Percentiles rank a stretch among this genome's conserved stretches.
Conservation (phyloP, 140 eudicot species). For the Cichorium intybus region DNA sequence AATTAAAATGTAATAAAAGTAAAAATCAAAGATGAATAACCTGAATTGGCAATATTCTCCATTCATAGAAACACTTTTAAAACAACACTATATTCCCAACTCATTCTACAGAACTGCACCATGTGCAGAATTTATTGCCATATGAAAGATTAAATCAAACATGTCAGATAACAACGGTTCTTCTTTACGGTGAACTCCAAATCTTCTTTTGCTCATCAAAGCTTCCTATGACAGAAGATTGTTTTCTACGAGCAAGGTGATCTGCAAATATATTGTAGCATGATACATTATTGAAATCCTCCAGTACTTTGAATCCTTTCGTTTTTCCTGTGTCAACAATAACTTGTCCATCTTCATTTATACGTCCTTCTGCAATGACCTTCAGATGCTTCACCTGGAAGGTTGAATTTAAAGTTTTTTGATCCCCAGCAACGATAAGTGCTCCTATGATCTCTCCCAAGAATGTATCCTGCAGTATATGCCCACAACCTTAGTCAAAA, state of each 20-base stretch:
- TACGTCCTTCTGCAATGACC: constrained; percentile 48
- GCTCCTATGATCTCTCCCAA: constrained; percentile 81
- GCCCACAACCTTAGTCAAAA: neutral
- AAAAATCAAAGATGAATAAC: too few species aligned
- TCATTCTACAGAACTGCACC: neutral
- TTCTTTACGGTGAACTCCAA: constrained; percentile 37
- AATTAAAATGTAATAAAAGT: too few species aligned
- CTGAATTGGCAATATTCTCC: neutral
- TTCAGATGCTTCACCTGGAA: constrained; percentile 32
- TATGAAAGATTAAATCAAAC: neutral
- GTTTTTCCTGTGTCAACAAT: constrained; percentile 8
- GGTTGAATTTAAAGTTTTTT: constrained; percentile 29
- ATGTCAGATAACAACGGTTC: neutral
- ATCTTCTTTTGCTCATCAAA: constrained; percentile 55
- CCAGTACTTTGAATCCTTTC: constrained; percentile 41
- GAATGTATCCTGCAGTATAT: constrained; percentile 55
- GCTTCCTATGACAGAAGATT: constrained; percentile 73
- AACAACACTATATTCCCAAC: neutral
- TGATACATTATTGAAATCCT: constrained; percentile 35
- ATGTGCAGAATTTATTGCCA: neutral
- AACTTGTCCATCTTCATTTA: constrained; percentile 54
- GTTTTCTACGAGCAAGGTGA: constrained; percentile 38
- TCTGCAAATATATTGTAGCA: constrained; percentile 41
- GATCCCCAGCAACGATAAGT: constrained; percentile 42
- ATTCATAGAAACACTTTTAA: neutral